These are phyloP conservation scores for Penicillium fimorum DNA, from an alignment of 495 filamentous ascomycete species.

Conservation along the genomic window DNA sequence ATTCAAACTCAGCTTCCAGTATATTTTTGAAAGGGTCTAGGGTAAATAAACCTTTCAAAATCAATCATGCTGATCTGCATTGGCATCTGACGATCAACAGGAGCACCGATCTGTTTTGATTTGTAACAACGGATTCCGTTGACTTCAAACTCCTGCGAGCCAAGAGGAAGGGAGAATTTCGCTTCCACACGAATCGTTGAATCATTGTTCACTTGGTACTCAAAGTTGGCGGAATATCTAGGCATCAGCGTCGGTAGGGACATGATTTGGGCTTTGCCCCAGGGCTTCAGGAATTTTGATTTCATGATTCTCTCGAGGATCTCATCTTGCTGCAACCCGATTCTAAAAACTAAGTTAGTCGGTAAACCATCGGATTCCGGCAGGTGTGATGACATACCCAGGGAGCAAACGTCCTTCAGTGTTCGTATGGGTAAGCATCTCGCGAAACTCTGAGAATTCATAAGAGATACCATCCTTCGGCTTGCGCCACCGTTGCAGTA, in stretches of 20 bases:
- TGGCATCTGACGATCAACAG: slow-evolving; percentile 20
- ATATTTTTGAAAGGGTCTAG: not conserved
- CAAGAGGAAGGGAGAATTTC: slow-evolving; percentile 27
- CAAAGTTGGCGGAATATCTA: slow-evolving; percentile 42
- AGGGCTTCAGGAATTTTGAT: slow-evolving; percentile 47
- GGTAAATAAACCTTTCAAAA: slow-evolving; percentile 30
- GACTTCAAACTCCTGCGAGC: slow-evolving; percentile 30
- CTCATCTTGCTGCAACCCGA: slow-evolving; percentile 25
- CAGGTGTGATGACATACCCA: not conserved
- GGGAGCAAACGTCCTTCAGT: slow-evolving; percentile 2
- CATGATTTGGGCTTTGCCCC: slow-evolving; percentile 35
- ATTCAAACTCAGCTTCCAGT: slow-evolving; percentile 5
- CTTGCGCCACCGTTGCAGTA: not conserved
- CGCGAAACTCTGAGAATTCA: slow-evolving; percentile 2
- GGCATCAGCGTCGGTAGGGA: slow-evolving; percentile 28
- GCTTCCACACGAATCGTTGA: slow-evolving; percentile 39
- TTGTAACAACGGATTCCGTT: slow-evolving; percentile 37
- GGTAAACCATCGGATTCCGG: not conserved
- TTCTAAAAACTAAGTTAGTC: slow-evolving; percentile 13
- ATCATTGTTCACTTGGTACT: slow-evolving; percentile 33
- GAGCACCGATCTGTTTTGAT: slow-evolving; percentile 19
- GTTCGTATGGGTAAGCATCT: not conserved
- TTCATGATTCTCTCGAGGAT: slow-evolving; percentile 26
- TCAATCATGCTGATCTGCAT: slow-evolving; percentile 39
- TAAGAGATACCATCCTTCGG: not conserved